phyloP scores from a whole-genome alignment of 805 yeast species.

The Ogataea salicorniae region DNA sequence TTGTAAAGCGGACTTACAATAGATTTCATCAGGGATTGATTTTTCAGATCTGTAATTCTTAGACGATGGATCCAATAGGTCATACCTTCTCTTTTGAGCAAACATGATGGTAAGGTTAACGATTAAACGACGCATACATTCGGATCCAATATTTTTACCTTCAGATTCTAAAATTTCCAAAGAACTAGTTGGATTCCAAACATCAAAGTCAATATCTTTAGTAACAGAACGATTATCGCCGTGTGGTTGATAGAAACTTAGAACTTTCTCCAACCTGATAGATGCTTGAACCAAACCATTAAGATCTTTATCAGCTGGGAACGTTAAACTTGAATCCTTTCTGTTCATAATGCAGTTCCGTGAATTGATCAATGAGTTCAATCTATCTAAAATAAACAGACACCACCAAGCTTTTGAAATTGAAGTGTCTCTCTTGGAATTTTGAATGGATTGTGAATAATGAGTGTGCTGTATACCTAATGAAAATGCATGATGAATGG shows the following conservation, averaged over 20 bases:
- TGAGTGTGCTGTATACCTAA: constrained; percentile 34
- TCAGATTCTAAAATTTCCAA: constrained; percentile 6
- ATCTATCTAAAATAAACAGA: constrained; percentile 35
- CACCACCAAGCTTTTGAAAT: constrained; percentile 35
- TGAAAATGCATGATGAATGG: constrained; percentile 35
- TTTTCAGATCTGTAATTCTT: constrained; percentile 10
- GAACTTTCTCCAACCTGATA: constrained; percentile 31
- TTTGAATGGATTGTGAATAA: constrained; percentile 6
- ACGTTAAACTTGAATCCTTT: constrained; percentile 34
- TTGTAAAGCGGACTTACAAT: constrained; percentile 14
- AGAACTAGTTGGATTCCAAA: constrained; percentile 6
- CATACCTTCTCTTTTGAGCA: constrained; percentile 18
- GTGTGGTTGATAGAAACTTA: constrained; percentile 34
- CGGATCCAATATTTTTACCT: constrained; percentile 12
- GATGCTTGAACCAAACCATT: constrained; percentile 30
- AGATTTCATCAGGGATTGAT: constrained; percentile 15
- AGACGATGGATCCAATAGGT: constrained; percentile 9
- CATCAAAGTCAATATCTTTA: constrained; percentile 23
- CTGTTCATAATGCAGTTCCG: constrained; percentile 34
- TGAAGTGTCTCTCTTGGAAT: constrained; percentile 14
- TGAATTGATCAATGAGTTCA: constrained; percentile 35
- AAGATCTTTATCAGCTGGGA: constrained; percentile 26
- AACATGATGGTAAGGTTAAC: constrained; percentile 17
- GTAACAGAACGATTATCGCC: constrained; percentile 23
- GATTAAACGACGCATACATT: constrained; percentile 15